These are phyloP conservation scores for Monosporozyma solicola DNA, from an alignment of 805 yeast genomes.

Conservation along the genomic window DNA sequence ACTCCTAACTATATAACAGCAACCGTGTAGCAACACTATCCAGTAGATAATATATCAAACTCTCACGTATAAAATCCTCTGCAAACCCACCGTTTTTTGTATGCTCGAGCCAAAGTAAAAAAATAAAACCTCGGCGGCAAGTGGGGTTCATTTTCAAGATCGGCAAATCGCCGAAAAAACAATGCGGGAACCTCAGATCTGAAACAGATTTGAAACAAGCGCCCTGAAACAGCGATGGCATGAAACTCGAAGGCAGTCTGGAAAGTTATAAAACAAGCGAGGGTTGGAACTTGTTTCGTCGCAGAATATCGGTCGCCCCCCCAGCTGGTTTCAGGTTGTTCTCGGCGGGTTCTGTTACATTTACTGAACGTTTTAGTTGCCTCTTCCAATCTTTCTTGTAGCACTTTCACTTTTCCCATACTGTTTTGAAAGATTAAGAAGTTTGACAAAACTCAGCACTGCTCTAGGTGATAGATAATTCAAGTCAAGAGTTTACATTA, in stretches of 20 bases:
- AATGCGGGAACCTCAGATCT: neutral
- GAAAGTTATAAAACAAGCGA: neutral
- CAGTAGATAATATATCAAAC: too few species aligned
- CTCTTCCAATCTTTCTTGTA: neutral
- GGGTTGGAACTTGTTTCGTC: neutral
- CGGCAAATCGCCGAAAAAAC: neutral
- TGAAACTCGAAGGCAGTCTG: neutral
- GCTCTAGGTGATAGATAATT: neutral
- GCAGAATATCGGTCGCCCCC: neutral
- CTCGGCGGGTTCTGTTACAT: neutral
- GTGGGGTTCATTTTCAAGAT: neutral
- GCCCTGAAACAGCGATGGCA: neutral
- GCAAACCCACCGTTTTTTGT: too few species aligned
- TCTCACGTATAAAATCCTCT: too few species aligned
- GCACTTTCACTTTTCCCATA: neutral
- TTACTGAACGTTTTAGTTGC: neutral
- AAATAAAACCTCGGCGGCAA: neutral
- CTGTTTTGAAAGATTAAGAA: neutral
- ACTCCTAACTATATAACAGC: neutral
- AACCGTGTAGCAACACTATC: too few species aligned
- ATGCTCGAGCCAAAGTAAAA: too few species aligned
- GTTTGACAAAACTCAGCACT: neutral
- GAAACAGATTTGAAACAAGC: neutral
- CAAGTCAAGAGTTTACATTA: neutral
- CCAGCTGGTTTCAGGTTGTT: neutral